Evolutionary conservation across 2,329 filamentous ascomycete genomes (phyloP).

Genomic region (Colletotrichum sp.): DNA sequence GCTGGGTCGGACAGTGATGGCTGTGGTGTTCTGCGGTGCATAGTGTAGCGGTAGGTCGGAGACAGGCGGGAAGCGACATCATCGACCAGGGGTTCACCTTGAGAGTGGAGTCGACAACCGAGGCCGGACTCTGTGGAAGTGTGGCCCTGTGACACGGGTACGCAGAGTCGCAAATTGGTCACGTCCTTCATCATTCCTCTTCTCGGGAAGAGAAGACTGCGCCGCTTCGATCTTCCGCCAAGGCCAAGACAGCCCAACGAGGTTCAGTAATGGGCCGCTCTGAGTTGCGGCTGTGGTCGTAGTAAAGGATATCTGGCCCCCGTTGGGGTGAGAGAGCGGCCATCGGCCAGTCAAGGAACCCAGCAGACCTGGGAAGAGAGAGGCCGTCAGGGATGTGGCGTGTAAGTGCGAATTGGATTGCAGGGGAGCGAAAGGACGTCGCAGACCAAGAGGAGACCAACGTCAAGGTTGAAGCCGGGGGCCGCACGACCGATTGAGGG

Average conservation of each 20-base stretch:
- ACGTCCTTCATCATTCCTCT: not conserved
- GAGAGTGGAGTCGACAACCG: slow-evolving; percentile 13
- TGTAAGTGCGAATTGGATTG: not conserved
- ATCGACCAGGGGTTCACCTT: slow-evolving; percentile 11
- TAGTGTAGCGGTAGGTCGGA: not conserved
- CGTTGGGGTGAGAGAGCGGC: not conserved
- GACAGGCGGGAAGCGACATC: slow-evolving; percentile 7
- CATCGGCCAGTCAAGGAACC: not conserved
- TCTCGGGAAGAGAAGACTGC: not conserved
- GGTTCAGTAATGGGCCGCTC: slow-evolving; percentile 3
- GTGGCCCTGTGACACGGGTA: not conserved
- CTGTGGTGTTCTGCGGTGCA: not conserved
- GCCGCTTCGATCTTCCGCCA: not conserved
- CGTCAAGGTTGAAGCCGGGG: not conserved
- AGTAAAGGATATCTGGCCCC: not conserved
- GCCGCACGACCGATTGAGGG: not conserved
- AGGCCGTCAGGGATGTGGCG: not conserved
- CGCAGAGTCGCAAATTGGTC: not conserved
- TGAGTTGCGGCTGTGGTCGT: not conserved
- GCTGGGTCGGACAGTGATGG: not conserved
- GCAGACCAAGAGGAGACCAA: not conserved
- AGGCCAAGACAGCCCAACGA: slow-evolving; percentile 8
- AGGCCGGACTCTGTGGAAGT: not conserved
- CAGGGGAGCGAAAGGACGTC: not conserved
- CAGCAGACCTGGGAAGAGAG: not conserved